These are phyloP conservation scores for Pulveroboletus frians DNA, from an alignment of 768 basidiomycete species.

Conservation along the genomic window DNA sequence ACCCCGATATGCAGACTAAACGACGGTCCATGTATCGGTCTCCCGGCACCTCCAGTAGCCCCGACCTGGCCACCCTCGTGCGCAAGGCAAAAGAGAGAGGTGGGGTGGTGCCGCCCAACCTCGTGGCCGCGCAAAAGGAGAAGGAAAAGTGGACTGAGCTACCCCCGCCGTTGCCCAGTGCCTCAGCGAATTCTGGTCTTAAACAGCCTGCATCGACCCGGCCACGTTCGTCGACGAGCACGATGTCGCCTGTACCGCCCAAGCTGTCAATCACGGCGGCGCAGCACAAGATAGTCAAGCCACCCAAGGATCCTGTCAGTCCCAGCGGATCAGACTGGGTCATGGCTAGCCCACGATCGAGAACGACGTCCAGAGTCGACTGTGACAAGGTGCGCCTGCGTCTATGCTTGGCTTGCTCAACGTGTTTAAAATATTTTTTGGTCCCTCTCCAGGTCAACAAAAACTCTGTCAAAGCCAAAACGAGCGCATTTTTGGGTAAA, in stretches of 20 bases:
- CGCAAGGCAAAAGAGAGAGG: slow-evolving; percentile 76
- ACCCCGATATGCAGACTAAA: slow-evolving; percentile 64
- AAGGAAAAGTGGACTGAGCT: slow-evolving; percentile 35
- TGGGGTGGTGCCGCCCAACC: slow-evolving; percentile 34
- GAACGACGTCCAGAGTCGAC: slow-evolving; percentile 39
- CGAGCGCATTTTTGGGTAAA: slow-evolving; percentile 76
- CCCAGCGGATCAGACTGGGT: slow-evolving; percentile 43
- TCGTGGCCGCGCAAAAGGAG: slow-evolving; percentile 25
- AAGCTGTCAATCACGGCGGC: slow-evolving; percentile 33
- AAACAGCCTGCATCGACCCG: slow-evolving; percentile 30
- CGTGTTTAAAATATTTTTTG: not conserved
- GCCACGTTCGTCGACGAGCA: slow-evolving; percentile 41
- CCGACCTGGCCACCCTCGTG: slow-evolving; percentile 83
- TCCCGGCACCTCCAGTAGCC: slow-evolving; percentile 84
- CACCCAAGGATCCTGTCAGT: slow-evolving; percentile 29
- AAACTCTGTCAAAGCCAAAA: slow-evolving; percentile 69
- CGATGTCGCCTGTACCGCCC: slow-evolving; percentile 29
- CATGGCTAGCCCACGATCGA: slow-evolving; percentile 40
- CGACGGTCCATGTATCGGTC: slow-evolving; percentile 84
- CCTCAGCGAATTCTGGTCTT: slow-evolving; percentile 16
- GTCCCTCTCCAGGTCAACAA: slow-evolving; percentile 32
- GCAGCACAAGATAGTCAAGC: slow-evolving; percentile 20
- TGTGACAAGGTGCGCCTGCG: slow-evolving; percentile 42
- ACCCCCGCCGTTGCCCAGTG: slow-evolving; percentile 42
- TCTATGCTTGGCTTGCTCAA: not conserved